These are phyloP conservation scores for Pseudoperonospora humuli DNA, from an alignment of 352 stramenopile genomes.

Conservation along the genomic window DNA sequence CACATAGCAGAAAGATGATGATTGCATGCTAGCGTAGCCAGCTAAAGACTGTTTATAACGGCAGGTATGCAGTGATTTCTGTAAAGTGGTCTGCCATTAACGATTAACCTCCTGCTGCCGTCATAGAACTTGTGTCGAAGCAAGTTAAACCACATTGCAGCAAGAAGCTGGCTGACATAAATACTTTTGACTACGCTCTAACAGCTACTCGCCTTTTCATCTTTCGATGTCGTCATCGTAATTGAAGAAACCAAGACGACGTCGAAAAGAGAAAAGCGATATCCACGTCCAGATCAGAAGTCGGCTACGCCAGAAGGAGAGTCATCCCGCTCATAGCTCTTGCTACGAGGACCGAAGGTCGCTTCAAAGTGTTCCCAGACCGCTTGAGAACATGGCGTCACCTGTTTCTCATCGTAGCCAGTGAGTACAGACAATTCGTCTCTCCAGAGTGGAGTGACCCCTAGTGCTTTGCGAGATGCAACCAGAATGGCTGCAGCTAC, in stretches of 20 bases:
- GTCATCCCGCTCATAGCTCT: slow-evolving; percentile 52
- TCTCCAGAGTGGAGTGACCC: slow-evolving; percentile 72
- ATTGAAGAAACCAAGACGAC: slow-evolving; percentile 10
- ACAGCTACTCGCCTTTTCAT: slow-evolving; percentile 23
- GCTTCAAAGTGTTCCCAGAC: slow-evolving; percentile 77
- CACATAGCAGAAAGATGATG: too few relatives aligned
- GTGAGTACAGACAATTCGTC: slow-evolving; percentile 75
- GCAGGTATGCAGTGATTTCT: too few relatives aligned
- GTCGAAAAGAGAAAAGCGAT: slow-evolving; percentile 2
- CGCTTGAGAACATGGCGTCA: slow-evolving; percentile 78
- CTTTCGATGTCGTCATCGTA: neutral
- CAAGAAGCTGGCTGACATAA: slow-evolving; percentile 26
- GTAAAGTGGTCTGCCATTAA: too few relatives aligned
- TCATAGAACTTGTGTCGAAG: slow-evolving; percentile 9
- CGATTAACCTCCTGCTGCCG: slow-evolving; percentile 1
- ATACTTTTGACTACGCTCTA: slow-evolving; percentile 44
- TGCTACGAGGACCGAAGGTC: slow-evolving; percentile 66
- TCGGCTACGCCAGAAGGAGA: slow-evolving; percentile 65
- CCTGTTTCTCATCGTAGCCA: slow-evolving; percentile 71
- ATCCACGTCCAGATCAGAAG: slow-evolving; percentile 22
- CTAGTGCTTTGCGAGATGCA: slow-evolving; percentile 65
- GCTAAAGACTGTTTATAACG: too few relatives aligned
- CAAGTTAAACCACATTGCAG: slow-evolving; percentile 13
- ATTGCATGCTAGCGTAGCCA: too few relatives aligned
- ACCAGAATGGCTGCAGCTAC: slow-evolving; percentile 70